phyloP scores from a whole-genome alignment of 805 yeast species.

The Diddensiella caesifluorescens region DNA sequence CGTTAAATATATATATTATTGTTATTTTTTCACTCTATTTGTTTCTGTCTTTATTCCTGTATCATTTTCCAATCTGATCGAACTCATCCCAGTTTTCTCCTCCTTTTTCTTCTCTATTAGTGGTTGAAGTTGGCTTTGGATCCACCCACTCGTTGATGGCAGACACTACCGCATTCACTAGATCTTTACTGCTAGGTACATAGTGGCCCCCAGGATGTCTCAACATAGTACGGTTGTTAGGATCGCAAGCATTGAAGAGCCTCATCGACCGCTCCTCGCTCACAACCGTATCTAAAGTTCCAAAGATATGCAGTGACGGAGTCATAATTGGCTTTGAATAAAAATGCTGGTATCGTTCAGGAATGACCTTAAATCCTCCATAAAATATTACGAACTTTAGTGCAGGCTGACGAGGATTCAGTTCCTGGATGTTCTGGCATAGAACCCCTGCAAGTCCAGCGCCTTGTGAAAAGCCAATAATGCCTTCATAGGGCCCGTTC shows the following conservation, averaged over 20 bases:
- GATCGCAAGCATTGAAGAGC: slow-evolving; percentile 48
- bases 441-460: slow-evolving; percentile 79
- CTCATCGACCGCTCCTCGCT: slow-evolving; percentile 62
- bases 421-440: slow-evolving; percentile 50
- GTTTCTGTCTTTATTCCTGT: too few relatives aligned
- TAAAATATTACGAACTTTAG: slow-evolving; percentile 73
- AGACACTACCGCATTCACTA: slow-evolving; percentile 30
- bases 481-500: slow-evolving; percentile 81
- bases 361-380: slow-evolving; percentile 48
- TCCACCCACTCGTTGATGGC: slow-evolving; percentile 4
- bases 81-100: slow-evolving; percentile 36
- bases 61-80: slow-evolving; percentile 35
- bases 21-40: too few relatives aligned
- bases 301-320: slow-evolving; percentile 69
- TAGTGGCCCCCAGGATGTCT: slow-evolving; percentile 97
- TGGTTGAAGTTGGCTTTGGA: slow-evolving; percentile 1
- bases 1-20: too few relatives aligned
- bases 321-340: slow-evolving; percentile 32
- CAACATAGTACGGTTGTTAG: slow-evolving; percentile 41
- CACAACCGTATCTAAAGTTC: slow-evolving; percentile 84
- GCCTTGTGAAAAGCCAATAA: slow-evolving; percentile 92
- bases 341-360: slow-evolving; percentile 28
- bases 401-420: slow-evolving; percentile 46
- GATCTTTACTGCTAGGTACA: slow-evolving; percentile 80
- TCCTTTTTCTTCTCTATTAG: slow-evolving; percentile 9